These are phyloP conservation scores for Leccinum longicurvipes DNA, from an alignment of 768 basidiomycete genomes.

Conservation along the genomic window DNA sequence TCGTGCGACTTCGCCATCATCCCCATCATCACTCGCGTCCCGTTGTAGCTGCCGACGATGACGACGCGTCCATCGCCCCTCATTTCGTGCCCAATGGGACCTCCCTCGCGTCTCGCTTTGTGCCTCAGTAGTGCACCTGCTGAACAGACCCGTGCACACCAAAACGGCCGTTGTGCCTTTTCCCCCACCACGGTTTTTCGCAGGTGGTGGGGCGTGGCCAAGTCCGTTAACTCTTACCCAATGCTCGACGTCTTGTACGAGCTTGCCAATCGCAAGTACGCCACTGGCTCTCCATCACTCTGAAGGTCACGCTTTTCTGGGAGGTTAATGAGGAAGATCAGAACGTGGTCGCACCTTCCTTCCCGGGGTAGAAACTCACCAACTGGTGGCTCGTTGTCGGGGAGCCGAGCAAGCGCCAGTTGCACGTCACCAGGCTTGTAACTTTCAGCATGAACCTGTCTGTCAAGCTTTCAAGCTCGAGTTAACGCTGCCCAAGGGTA, in stretches of 20 bases:
- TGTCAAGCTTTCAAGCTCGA: conserved; percentile 88
- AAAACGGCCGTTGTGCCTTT: too few relatives aligned
- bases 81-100: too few relatives aligned
- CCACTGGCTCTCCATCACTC: conserved; percentile 74
- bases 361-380: conserved; percentile 84
- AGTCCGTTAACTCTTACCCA: conserved; percentile 95
- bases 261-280: conserved; percentile 83
- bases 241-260: conserved; percentile 90
- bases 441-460: conserved; percentile 71
- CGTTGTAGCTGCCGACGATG: too few relatives aligned
- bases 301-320: conserved; percentile 75
- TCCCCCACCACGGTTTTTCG: too few relatives aligned
- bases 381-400: conserved; percentile 99
- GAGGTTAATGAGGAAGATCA: conserved; percentile 86
- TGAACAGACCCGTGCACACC: too few relatives aligned
- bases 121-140: too few relatives aligned
- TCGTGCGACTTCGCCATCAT: too few relatives aligned
- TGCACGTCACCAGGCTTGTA: conserved; percentile 83
- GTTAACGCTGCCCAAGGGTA: conserved; percentile 82
- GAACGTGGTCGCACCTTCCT: conserved; percentile 89
- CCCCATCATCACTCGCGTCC: too few relatives aligned
- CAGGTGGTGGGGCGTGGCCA: conserved; percentile 83
- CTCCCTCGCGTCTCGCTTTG: too few relatives aligned
- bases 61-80: too few relatives aligned
- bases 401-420: conserved; percentile 72